Conservation (phyloP, 1,139 yeast genomes). For the Casaregolazyma lundiana region DNA sequence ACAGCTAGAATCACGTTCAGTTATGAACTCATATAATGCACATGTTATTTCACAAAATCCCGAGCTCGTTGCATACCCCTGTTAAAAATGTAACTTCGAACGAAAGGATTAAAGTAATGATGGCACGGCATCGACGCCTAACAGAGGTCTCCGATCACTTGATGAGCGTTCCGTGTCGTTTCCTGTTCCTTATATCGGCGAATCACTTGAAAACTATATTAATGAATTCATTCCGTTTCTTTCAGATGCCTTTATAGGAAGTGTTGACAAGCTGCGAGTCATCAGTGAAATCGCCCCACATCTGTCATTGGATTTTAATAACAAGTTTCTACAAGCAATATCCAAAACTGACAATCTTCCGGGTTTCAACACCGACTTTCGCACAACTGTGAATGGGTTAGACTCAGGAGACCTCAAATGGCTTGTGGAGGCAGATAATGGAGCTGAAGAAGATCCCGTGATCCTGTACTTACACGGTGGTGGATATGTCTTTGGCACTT, state of each 20-base stretch:
- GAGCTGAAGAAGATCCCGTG: constrained; percentile 25
- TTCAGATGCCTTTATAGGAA: not conserved
- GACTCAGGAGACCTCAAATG: constrained; percentile 13
- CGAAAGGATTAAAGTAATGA: too few species aligned
- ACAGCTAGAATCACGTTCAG: too few species aligned
- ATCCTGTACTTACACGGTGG: constrained; percentile 40
- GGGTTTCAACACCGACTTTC: not conserved
- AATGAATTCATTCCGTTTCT: not conserved
- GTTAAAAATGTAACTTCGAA: too few species aligned
- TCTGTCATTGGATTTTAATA: not conserved
- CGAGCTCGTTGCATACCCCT: too few species aligned
- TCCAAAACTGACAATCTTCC: not conserved
- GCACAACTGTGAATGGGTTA: not conserved
- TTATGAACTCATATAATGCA: too few species aligned
- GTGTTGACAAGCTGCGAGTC: not conserved
- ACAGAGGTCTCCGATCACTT: too few species aligned
- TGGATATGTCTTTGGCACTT: constrained; percentile 36
- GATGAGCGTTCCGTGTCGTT: too few species aligned
- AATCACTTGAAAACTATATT: not conserved
- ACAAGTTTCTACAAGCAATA: not conserved
- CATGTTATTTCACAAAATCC: too few species aligned
- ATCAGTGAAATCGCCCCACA: not conserved
- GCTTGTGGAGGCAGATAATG: constrained; percentile 24
- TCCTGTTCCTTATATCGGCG: not conserved
- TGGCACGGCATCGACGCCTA: too few species aligned